Base-by-base conservation (phyloP, 2,329 filamentous ascomycete genomes). In the Epichloe gansuensis region DNA sequence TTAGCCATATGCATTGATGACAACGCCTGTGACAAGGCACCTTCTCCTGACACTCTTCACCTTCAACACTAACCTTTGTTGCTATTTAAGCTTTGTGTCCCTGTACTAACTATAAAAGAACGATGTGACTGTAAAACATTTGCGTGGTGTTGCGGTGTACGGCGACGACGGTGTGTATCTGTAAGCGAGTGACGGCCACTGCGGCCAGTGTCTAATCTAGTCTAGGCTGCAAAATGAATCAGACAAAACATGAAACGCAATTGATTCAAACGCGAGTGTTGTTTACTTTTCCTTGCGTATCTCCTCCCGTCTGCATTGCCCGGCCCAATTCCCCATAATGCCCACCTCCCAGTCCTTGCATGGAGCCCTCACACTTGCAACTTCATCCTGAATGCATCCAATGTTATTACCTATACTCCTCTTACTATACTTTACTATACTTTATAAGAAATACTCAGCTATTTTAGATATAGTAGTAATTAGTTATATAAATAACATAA, bases 1-100 rank as follows among this genome's bases (percentile, higher is more conserved):
- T 64, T 70, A 72, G 70, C 70, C 67, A 71, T 68, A 70, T 65
- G 70, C 70, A 63, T 65, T 72, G 70, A 72, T 67, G 70, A 72
- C 63, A 70, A 58, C 64, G 70, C 70, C 70, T 71, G 62, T 72
- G 70, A 72, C 70, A 71, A 68, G 70, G 69, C 69, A 70, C 60
- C 56, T 62, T 61, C 42, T 57, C 52, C 64, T 65, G 64, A 67
- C 50, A 59, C n/a, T 37, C 3, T 44, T 3, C 46, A 48, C 13
- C 7, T 25, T 9, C 2, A 21, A 13, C 7, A 25, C 25, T 42
- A 3, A 8, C 2, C 17, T 17, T 45, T 49, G 5, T 49, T 2
- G 28, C 12, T 35, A 2, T 17, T 8, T n/a, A 13, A 3, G 4
- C 15, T 8, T 37, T 47, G 12, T 17, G 34, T n/a, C n/a, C 38